Base-by-base conservation (phyloP, 2,329 filamentous ascomycete species). In the Fusarium phyllophilum region DNA sequence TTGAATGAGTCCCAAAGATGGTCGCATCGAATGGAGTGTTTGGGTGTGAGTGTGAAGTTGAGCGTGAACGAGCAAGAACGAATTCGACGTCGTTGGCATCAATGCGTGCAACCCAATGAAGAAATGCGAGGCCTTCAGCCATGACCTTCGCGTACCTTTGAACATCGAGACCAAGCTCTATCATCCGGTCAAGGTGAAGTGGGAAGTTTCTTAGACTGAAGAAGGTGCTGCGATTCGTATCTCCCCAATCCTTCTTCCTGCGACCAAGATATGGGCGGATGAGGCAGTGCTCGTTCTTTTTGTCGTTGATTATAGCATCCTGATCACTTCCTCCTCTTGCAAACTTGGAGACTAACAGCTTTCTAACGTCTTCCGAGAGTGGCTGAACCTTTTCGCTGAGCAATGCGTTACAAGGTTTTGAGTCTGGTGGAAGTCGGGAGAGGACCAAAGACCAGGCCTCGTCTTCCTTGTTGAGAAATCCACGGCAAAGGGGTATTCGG, bases 71-170 rank as follows among this genome's bases (percentile, higher is more conserved):
- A 41, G 76, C 85, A 6, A 90, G 82, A 1, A 90, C 88, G 71
- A 89, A 90, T 55, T 90, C 87, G 5, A 90, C 82, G 51, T 89
- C 88, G 41, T 85, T 86, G 2, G 83, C 88, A 69, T 90, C 87
- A 1, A 88, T 75, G 17, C 79, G 68, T 0, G 81, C 84, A 4
- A 73, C 51, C 87, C 86, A 90, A 67, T 88, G 84, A 57, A 90
- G 78, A 6, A 86, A 79, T 0, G 88, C 87, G 0, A 90, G 81
- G 1, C 84, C 81, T 8, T 86, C 82, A 0, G 85, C 89, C 83
- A 90, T 88, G 1, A 79, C 78, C 3, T 61, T 60, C 0, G 86
- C 84, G 68, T 87, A 88, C 4, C 31, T 34, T 15, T 44, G 44
- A 7, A 62, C 31, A 3, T 81, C 70, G 0, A 89, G 76, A 0